Percentiles rank a stretch among this genome's conserved stretches.
phyloP scores from a whole-genome alignment of 805 yeast species.

The Yarrowia keelungensis region DNA sequence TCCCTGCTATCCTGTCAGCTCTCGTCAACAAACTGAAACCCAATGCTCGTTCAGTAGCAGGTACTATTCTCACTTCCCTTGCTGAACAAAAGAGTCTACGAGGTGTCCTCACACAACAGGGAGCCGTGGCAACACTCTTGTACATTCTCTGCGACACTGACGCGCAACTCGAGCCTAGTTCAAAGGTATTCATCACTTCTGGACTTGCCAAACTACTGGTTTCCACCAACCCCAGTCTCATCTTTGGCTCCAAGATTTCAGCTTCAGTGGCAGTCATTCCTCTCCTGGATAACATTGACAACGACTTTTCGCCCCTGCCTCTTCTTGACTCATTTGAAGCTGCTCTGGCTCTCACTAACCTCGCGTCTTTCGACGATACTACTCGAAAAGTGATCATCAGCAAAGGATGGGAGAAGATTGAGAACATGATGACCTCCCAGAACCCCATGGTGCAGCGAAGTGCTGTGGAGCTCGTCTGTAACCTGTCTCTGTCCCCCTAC shows the following conservation, averaged over 20 bases:
- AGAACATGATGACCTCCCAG: slow-evolving; percentile 55
- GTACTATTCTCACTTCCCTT: slow-evolving; percentile 47
- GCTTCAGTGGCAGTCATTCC: slow-evolving; percentile 49
- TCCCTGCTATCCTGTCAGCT: slow-evolving; percentile 44
- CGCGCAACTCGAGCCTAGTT: slow-evolving; percentile 41
- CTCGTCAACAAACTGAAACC: slow-evolving; percentile 43
- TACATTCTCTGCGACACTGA: slow-evolving; percentile 43
- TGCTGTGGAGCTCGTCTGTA: slow-evolving; percentile 67
- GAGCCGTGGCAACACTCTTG: slow-evolving; percentile 49
- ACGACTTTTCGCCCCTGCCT: slow-evolving; percentile 44
- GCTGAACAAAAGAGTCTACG: slow-evolving; percentile 47
- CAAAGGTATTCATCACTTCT: slow-evolving; percentile 44
- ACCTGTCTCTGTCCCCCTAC: slow-evolving; percentile 55
- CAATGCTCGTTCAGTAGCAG: slow-evolving; percentile 45
- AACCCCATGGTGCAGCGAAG: slow-evolving; percentile 62
- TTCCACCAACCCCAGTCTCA: slow-evolving; percentile 49
- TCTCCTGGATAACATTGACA: slow-evolving; percentile 46
- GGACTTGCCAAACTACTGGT: slow-evolving; percentile 51
- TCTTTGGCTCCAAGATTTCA: slow-evolving; percentile 49
- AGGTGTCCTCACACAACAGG: slow-evolving; percentile 48
- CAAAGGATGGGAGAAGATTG: slow-evolving; percentile 58
- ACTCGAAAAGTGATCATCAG: slow-evolving; percentile 53
- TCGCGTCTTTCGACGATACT: slow-evolving; percentile 58
- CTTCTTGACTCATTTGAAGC: slow-evolving; percentile 59
- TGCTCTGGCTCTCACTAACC: slow-evolving; percentile 70